phyloP scores from a whole-genome alignment of 305 asterid species.

The Solanum aculeatissimum region DNA sequence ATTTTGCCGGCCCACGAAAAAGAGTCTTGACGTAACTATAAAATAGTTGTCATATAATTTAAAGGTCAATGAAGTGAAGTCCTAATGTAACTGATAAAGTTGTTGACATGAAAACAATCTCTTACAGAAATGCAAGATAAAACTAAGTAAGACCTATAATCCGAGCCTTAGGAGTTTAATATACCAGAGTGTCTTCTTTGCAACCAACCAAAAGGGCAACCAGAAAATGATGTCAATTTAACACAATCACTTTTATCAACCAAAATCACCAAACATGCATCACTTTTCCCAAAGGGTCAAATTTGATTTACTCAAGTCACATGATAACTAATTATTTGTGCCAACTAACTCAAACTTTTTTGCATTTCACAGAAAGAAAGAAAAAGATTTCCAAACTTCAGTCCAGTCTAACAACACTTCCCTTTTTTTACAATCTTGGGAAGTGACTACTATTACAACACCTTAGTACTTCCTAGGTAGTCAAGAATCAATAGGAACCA shows the following conservation, averaged over 20 bases:
- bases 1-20: neutral
- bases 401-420: conserved; percentile 4
- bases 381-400: neutral
- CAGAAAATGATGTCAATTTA: neutral
- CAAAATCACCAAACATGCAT: neutral
- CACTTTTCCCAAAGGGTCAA: neutral
- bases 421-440: conserved; percentile 35
- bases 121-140: neutral
- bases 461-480: conserved; percentile 1
- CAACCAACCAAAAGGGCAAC: neutral
- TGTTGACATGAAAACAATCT: neutral
- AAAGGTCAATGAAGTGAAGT: neutral
- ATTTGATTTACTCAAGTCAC: conserved; percentile 6
- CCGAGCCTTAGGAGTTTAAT: too few species aligned
- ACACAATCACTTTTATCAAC: neutral
- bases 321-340: conserved; percentile 29
- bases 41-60: neutral
- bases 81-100: neutral
- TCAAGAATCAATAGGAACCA: conserved; percentile 14
- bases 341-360: conserved; percentile 29
- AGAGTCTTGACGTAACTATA: neutral
- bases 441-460: conserved; percentile 30
- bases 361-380: conserved; percentile 27
- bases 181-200: neutral
- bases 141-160: too few species aligned